Evolutionary conservation across 2,329 filamentous ascomycete genomes (phyloP).

Genomic region (Apiospora arundinis): DNA sequence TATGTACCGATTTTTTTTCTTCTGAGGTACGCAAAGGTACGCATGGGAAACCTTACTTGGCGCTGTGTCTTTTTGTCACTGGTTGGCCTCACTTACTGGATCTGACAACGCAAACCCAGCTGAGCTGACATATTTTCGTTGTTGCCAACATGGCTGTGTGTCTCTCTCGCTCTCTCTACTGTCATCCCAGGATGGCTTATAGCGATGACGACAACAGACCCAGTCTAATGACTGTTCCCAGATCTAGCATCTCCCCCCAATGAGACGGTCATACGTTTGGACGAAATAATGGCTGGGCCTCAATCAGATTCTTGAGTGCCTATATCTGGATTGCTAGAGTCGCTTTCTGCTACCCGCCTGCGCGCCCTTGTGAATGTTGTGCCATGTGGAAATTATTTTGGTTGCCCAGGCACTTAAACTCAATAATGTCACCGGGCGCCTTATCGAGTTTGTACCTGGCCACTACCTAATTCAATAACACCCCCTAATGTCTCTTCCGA

Average conservation of each 20-base stretch:
- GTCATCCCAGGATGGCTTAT: background rate
- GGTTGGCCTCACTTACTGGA: background rate
- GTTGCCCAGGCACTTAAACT: conserved; percentile 10
- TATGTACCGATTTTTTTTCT: conserved; percentile 12
- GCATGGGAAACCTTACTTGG: conserved; percentile 10
- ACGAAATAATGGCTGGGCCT: background rate
- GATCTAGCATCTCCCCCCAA: conserved; percentile 6
- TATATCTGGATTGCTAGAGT: background rate
- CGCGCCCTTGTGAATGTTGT: background rate
- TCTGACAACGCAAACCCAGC: background rate
- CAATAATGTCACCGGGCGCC: no score
- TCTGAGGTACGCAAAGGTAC: background rate
- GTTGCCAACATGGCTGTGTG: conserved; percentile 5
- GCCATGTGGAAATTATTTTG: conserved; percentile 1
- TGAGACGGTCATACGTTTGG: background rate
- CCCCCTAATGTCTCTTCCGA: no score
- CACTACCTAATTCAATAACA: background rate
- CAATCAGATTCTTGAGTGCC: background rate
- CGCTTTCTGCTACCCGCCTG: background rate
- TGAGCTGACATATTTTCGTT: conserved; percentile 12
- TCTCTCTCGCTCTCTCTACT: background rate
- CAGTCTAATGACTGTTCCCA: conserved; percentile 7
- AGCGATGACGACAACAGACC: conserved; percentile 15
- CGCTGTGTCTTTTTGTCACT: background rate
- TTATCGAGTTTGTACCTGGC: background rate